phyloP scores from a whole-genome alignment of 305 asterid genomes.

The Fraxinus ornus region DNA sequence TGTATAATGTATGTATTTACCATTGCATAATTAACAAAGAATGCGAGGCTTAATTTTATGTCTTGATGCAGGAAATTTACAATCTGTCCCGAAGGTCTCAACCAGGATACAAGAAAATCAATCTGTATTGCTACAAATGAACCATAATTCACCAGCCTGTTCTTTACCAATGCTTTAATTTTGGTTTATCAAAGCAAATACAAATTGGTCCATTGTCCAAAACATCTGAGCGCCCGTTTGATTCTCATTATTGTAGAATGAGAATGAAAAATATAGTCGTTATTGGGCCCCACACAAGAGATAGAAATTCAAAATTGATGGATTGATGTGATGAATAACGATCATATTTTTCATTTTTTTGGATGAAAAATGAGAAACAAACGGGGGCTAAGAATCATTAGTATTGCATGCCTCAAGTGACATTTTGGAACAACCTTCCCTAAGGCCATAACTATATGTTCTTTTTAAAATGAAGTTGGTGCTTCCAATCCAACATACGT shows the following conservation, averaged over 20 bases:
- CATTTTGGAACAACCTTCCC: not conserved
- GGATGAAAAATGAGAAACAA: too few relatives aligned
- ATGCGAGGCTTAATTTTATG: too few relatives aligned
- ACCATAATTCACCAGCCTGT: not conserved
- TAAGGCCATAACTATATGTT: not conserved
- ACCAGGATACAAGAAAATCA: not conserved
- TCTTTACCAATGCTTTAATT: not conserved
- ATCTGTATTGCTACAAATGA: not conserved
- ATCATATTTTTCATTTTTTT: too few relatives aligned
- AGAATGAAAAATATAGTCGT: too few relatives aligned
- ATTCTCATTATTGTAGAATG: too few relatives aligned
- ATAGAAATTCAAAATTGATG: too few relatives aligned
- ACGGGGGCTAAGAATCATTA: not conserved
- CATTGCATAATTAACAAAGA: too few relatives aligned
- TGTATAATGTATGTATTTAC: too few relatives aligned
- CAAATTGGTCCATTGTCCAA: not conserved
- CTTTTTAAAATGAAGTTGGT: not conserved
- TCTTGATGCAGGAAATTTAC: too few relatives aligned
- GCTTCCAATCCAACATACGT: not conserved
- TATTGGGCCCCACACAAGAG: too few relatives aligned
- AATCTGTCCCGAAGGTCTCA: not conserved
- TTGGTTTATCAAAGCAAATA: not conserved
- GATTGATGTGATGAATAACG: too few relatives aligned
- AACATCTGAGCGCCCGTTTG: not conserved
- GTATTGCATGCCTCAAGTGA: not conserved